A percentile compares a stretch with the other conserved stretches of the same genome.
Evolutionary conservation across 2,329 filamentous ascomycete species (phyloP).

Genomic region (Talaromyces rugulosus): DNA sequence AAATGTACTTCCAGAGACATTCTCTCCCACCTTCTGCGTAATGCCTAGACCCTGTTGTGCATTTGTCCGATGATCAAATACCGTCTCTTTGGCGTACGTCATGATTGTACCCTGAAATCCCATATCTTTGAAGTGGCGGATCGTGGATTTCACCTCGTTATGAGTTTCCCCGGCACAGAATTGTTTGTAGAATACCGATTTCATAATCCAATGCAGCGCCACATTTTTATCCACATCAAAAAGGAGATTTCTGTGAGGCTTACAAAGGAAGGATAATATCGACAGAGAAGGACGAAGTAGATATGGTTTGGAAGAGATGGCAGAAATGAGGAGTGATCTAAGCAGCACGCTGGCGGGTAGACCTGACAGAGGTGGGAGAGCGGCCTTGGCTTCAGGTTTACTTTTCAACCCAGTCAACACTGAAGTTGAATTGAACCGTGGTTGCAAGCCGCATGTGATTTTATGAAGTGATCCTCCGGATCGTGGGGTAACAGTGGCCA

Average conservation of each 20-base stretch:
- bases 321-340: background rate
- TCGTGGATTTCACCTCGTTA: conserved; percentile 62
- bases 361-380: background rate
- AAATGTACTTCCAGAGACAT: background rate
- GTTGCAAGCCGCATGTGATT: background rate
- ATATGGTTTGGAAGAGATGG: background rate
- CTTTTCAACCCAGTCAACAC: background rate
- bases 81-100: conserved; percentile 77
- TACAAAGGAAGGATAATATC: background rate
- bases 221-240: conserved; percentile 45
- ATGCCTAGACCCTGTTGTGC: conserved; percentile 13
- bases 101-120: conserved; percentile 82
- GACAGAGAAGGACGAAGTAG: background rate
- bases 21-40: background rate
- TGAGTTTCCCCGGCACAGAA: conserved; percentile 81
- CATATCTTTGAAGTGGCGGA: conserved; percentile 62
- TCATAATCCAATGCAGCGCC: conserved; percentile 41
- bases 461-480: background rate
- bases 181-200: conserved; percentile 67
- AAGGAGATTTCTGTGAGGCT: background rate
- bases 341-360: background rate
- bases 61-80: conserved; percentile 46
- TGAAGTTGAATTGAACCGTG: background rate
- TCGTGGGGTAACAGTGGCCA: background rate
- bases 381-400: background rate